A percentile compares a stretch with the other conserved stretches of the same genome.
Conservation (phyloP, 1,284 basidiomycete genomes). For the Coniferiporia sulphurascens region DNA sequence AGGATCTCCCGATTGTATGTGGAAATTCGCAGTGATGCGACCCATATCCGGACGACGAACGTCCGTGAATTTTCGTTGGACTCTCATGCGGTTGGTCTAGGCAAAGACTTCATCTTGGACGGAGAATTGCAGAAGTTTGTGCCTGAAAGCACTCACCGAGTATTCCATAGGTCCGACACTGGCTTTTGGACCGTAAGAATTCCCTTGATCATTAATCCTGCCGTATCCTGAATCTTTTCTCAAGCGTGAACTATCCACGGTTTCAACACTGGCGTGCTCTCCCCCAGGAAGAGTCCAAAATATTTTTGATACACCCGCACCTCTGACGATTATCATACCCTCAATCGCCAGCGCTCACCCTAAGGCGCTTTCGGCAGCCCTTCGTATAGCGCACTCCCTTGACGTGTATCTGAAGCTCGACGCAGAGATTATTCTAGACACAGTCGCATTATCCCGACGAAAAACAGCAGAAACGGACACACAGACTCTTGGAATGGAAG, state of each 20-base stretch:
- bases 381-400: constrained; percentile 64
- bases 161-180: neutral
- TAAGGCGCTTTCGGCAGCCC: constrained; percentile 44
- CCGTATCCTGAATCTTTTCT: neutral
- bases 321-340: constrained; percentile 54
- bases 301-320: constrained; percentile 50
- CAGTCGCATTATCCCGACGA: constrained; percentile 31
- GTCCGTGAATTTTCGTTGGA: constrained; percentile 37
- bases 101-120: neutral
- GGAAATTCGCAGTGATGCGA: constrained; percentile 18
- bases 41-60: constrained; percentile 37
- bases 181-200: constrained; percentile 3
- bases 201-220: neutral
- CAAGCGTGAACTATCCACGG: constrained; percentile 18
- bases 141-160: neutral
- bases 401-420: constrained; percentile 69
- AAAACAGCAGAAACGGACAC: constrained; percentile 7
- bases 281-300: constrained; percentile 19
- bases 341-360: constrained; percentile 23
- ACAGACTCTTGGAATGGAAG: constrained; percentile 26
- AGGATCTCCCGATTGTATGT: constrained; percentile 34
- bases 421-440: constrained; percentile 48
- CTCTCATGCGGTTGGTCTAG: constrained; percentile 8
- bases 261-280: constrained; percentile 35
- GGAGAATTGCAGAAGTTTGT: neutral